Base-by-base conservation (phyloP, 257 asterid species). In the Paraleonurus japonicus region DNA sequence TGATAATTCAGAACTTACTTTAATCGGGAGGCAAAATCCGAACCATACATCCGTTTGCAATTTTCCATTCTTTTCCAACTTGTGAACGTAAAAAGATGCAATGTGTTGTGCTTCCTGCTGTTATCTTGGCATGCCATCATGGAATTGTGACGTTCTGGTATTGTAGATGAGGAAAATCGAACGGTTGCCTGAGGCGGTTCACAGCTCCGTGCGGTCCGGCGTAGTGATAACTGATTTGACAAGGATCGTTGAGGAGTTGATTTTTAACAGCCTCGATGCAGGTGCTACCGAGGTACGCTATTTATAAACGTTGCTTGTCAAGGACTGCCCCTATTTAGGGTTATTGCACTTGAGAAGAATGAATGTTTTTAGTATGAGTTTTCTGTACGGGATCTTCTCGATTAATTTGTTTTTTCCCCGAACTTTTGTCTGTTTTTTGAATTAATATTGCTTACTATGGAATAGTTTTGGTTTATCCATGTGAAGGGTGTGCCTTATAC, bases 201-300 rank as follows among this genome's bases (percentile, higher is more conserved):
- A 81, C 79, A 80, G 88, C 81, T 77, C 91, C 27, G 80, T 90
- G 74, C 92, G 96, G 10, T 90, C 98, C 2, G 92, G 95, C 55
- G 75, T 83, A 61, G 84, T 93, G 61, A 70, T 93, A 63, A 75
- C 81, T 80, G 98, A 93, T 79, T 80, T 87, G 78, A 73, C 94
- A 26, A 82, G 96, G 89, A 84, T 93, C 71, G 89, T 93, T 61
- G 97, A 93, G 76, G 97, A 93, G 85, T 81, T 93, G 75, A 84
- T 93, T 65, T 87, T 83, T 65, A 93, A 93, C 79, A 86, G 96
- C 79, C 85, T 93, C 5, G 97, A 93, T 66, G 91, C 98, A 0
- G 97, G 96, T 19, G 95, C 98, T 47, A 85, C 90, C 20, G 85
- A 89, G 95, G 98, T 90, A 77, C 67, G 13, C 51, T 53, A 4